phyloP scores from a whole-genome alignment of 257 asterid species.

The Petunia secreta region DNA sequence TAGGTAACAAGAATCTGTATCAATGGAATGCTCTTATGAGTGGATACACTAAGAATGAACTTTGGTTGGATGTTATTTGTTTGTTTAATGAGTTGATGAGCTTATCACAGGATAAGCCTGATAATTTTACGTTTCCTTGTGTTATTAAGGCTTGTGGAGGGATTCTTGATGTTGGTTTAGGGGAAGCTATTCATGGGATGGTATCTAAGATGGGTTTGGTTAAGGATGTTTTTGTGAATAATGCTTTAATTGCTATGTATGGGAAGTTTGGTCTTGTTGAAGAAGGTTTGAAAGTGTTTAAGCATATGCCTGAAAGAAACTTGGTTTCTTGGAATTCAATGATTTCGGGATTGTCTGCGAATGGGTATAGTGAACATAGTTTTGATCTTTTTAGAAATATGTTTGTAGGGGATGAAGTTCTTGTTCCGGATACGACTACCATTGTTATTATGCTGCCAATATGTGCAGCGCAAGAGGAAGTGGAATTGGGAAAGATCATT shows the following conservation, averaged over 20 bases:
- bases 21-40: constrained; percentile 45
- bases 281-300: constrained; percentile 28
- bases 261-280: constrained; percentile 32
- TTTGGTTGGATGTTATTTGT: constrained; percentile 28
- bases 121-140: constrained; percentile 44
- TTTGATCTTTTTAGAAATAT: constrained; percentile 28
- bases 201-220: constrained; percentile 30
- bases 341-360: constrained; percentile 32
- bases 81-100: constrained; percentile 31
- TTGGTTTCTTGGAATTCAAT: constrained; percentile 40
- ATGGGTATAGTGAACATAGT: constrained; percentile 27
- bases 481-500: constrained; percentile 32
- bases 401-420: constrained; percentile 12
- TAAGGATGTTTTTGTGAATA: constrained; percentile 34
- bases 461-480: constrained; percentile 34
- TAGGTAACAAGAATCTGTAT: constrained; percentile 32
- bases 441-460: constrained; percentile 39
- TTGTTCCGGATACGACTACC: constrained; percentile 40
- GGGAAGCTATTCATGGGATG: constrained; percentile 37
- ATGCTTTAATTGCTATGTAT: constrained; percentile 38
- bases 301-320: constrained; percentile 38
- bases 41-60: constrained; percentile 37
- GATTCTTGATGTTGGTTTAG: constrained; percentile 35
- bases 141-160: constrained; percentile 44
- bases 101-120: constrained; percentile 26